A percentile compares a stretch with the other conserved stretches of the same genome.
Conservation (phyloP, 495 filamentous ascomycete genomes). For the Talaromyces proteolyticus region DNA sequence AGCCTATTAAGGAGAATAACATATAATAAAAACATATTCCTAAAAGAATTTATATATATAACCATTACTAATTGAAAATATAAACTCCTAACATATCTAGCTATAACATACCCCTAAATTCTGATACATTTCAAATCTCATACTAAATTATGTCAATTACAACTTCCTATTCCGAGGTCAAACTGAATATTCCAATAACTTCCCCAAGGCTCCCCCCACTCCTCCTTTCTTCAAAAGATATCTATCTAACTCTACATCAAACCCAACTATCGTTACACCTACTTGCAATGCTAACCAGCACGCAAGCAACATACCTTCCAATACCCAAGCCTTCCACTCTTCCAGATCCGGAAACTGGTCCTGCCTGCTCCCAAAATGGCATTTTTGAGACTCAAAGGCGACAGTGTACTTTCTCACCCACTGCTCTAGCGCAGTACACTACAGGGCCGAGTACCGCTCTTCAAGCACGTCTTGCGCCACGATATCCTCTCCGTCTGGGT, state of each 20-base stretch:
- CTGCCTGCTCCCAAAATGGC: not conserved
- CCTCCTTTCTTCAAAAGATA: not conserved
- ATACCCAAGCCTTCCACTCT: not conserved
- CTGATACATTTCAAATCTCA: too few species aligned
- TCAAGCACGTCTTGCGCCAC: not conserved
- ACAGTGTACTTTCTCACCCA: not conserved
- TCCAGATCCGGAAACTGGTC: not conserved
- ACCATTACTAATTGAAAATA: too few species aligned
- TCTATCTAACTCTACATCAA: not conserved
- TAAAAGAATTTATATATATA: too few species aligned
- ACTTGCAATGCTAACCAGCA: slow-evolving; percentile 2
- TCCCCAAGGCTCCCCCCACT: not conserved
- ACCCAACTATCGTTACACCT: slow-evolving; percentile 3
- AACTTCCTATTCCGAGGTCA: not conserved
- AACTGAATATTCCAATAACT: not conserved
- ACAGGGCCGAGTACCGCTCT: slow-evolving; percentile 1
- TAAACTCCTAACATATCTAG: too few species aligned
- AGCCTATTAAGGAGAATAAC: too few species aligned
- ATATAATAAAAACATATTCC: too few species aligned
- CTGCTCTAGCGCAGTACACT: slow-evolving; percentile 8
- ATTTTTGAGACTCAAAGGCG: not conserved
- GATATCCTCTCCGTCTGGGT: not conserved
- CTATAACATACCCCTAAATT: too few species aligned
- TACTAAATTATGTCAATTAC: too few species aligned
- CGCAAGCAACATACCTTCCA: not conserved